Conservation (phyloP, 1,284 basidiomycete genomes). For the Bondarzewia mesenterica region DNA sequence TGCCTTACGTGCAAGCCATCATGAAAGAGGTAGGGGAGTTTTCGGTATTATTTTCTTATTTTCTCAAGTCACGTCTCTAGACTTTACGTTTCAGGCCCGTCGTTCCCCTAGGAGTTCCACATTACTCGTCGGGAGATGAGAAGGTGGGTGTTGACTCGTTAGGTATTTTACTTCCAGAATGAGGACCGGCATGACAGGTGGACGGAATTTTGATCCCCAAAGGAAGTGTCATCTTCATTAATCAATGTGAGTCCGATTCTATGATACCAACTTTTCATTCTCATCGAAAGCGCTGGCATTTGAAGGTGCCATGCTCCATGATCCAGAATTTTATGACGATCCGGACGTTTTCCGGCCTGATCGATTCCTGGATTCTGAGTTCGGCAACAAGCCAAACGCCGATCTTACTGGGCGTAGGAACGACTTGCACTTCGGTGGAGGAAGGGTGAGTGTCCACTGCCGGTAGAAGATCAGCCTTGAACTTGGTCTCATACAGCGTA, state of each 20-base stretch:
- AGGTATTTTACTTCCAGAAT: background rate
- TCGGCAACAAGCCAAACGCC: background rate
- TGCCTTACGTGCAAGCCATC: conserved; percentile 28
- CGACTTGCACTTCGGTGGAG: background rate
- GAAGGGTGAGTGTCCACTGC: background rate
- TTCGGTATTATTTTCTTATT: background rate
- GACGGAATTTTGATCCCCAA: background rate
- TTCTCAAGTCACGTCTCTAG: background rate
- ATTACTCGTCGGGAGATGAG: background rate
- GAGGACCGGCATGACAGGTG: too few relatives aligned
- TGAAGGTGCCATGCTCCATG: conserved; percentile 1
- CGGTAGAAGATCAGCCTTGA: background rate
- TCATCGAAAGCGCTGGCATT: background rate
- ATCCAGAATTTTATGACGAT: background rate
- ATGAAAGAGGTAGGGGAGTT: conserved; percentile 28
- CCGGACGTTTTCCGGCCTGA: conserved; percentile 1
- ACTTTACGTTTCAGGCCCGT: background rate
- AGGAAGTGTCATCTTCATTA: background rate
- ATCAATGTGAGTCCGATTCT: background rate
- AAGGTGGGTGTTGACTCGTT: background rate
- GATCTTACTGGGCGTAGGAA: background rate
- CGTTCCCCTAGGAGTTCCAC: background rate
- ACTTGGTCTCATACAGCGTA: background rate
- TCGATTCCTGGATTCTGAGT: background rate
- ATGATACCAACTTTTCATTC: too few relatives aligned